Evolutionary conservation across 768 basidiomycete species (phyloP).

Genomic region (Mycena chlorophos): DNA sequence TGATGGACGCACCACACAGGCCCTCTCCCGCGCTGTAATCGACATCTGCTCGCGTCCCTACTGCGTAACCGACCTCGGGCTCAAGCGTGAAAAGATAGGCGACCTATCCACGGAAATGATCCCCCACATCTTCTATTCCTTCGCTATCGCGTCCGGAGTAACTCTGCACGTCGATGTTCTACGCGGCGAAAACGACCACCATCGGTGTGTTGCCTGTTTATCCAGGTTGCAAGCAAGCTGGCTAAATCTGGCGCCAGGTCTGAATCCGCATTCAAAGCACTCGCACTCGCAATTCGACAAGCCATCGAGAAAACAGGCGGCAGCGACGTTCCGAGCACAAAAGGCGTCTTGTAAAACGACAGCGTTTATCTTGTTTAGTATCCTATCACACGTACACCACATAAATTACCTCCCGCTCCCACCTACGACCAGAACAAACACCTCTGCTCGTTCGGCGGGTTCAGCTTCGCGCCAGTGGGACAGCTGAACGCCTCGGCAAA

Average conservation of each 20-base stretch:
- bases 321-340: conserved; percentile 50
- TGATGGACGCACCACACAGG: conserved; percentile 46
- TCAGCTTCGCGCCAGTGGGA: conserved; percentile 73
- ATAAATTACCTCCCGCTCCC: conserved; percentile 12
- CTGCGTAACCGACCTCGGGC: conserved; percentile 88
- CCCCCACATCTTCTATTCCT: conserved; percentile 95
- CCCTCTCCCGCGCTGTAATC: conserved; percentile 92
- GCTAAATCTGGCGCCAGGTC: conserved; percentile 82
- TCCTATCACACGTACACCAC: too few relatives aligned
- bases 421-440: conserved; percentile 76
- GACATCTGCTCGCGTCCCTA: conserved; percentile 98
- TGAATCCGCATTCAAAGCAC: conserved; percentile 97
- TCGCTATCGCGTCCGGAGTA: conserved; percentile 92
- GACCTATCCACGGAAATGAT: conserved; percentile 98
- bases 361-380: too few relatives aligned
- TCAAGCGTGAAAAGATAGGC: conserved; percentile 90
- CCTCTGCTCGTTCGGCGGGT: conserved; percentile 75
- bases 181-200: conserved; percentile 96
- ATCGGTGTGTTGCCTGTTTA: conserved; percentile 67
- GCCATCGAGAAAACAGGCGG: conserved; percentile 91
- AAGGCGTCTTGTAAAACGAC: background rate
- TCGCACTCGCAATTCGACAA: conserved; percentile 92
- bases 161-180: conserved; percentile 95
- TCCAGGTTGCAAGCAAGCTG: background rate
- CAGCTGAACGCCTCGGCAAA: conserved; percentile 90